Conservation (phyloP, 192 early-diverging fungal species). For the Backusella luteola region DNA sequence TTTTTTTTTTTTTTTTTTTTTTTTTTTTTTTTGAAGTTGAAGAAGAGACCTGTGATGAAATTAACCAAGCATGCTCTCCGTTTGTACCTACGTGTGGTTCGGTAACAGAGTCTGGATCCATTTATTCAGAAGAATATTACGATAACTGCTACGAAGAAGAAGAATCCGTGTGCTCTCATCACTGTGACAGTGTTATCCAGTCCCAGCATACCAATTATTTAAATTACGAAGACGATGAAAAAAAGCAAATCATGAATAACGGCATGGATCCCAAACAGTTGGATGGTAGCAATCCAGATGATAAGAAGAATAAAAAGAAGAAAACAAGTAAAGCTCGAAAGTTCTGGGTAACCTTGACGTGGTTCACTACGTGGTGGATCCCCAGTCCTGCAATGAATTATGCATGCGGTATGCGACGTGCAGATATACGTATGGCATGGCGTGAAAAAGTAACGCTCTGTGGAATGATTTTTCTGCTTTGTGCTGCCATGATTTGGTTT, state of each 20-base stretch:
- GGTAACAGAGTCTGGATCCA: slow-evolving; percentile 10
- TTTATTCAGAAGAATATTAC: slow-evolving; percentile 18
- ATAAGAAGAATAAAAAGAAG: slow-evolving; percentile 10
- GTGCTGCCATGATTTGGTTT: slow-evolving; percentile 80
- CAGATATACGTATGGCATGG: slow-evolving; percentile 90
- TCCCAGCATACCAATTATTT: slow-evolving; percentile 38
- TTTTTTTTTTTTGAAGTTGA: slow-evolving; percentile 13
- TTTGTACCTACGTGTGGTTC: slow-evolving; percentile 42
- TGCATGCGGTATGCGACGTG: slow-evolving; percentile 73
- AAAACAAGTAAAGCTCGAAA: slow-evolving; percentile 55
- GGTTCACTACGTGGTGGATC: slow-evolving; percentile 78
- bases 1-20: not conserved
- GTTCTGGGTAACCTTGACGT: slow-evolving; percentile 83
- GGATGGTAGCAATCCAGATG: not conserved
- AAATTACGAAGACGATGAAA: slow-evolving; percentile 36
- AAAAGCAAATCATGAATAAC: not conserved
- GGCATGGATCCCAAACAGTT: not conserved
- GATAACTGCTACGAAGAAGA: slow-evolving; percentile 26
- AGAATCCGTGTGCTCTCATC: slow-evolving; percentile 31
- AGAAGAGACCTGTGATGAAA: slow-evolving; percentile 29
- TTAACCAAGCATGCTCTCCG: slow-evolving; percentile 24
- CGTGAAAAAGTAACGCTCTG: slow-evolving; percentile 95
- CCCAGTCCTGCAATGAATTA: slow-evolving; percentile 59
- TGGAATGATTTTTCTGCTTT: slow-evolving; percentile 77
- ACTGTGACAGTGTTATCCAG: slow-evolving; percentile 35